phyloP scores from a whole-genome alignment of 306 rosid species.

The Trifolium pratense region DNA sequence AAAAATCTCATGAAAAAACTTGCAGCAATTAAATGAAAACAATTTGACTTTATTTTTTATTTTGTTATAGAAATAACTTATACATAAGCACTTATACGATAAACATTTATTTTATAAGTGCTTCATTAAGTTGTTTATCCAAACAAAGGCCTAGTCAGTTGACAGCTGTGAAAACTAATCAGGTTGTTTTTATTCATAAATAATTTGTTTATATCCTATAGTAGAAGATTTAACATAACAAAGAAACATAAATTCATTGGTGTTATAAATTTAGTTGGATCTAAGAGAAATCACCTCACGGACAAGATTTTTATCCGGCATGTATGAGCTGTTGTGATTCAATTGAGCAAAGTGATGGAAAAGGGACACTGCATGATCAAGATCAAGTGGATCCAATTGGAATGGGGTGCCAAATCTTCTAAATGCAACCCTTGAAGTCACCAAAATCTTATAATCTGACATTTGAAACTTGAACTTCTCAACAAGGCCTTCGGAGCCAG shows the following conservation, averaged over 20 bases:
- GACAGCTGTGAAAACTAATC: background rate
- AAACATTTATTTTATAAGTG: background rate
- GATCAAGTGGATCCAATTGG: constrained; percentile 43
- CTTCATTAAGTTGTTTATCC: background rate
- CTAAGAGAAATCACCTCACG: constrained; percentile 47
- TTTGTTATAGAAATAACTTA: background rate
- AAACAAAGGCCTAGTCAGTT: background rate
- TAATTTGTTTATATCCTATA: background rate
- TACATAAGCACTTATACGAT: background rate
- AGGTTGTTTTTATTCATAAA: constrained; percentile 12
- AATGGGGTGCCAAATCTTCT: constrained; percentile 40
- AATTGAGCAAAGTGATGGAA: background rate
- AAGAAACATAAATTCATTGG: constrained; percentile 10
- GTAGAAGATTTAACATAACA: background rate
- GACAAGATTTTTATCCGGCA: constrained; percentile 42
- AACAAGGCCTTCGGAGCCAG: constrained; percentile 52
- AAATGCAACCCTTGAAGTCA: constrained; percentile 59
- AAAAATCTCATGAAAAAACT: too few species aligned
- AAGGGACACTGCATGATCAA: background rate
- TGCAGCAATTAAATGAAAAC: background rate
- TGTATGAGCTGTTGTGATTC: background rate
- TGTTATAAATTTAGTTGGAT: too few species aligned
- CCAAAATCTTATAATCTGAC: constrained; percentile 10
- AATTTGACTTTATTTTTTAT: background rate
- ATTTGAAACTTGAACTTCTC: constrained; percentile 40